Percentiles rank a stretch among this genome's conserved stretches.
Evolutionary conservation across 805 yeast species (phyloP).

Genomic region (Saccharomycopsis vini): DNA sequence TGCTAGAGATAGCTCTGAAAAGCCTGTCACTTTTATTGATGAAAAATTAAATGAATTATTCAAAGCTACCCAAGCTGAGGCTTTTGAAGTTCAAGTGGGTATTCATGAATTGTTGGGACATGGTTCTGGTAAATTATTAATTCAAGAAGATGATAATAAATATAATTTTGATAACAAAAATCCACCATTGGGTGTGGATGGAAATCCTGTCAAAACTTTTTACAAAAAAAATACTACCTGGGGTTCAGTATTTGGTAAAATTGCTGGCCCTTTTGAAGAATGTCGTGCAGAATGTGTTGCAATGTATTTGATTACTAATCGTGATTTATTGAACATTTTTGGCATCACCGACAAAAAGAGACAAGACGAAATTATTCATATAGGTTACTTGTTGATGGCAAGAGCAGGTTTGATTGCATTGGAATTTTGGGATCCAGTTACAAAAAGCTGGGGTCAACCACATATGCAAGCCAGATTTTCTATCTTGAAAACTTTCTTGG

Average conservation of each 20-base stretch:
- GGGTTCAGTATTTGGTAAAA: conserved; percentile 65
- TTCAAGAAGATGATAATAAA: conserved; percentile 47
- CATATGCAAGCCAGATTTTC: conserved; percentile 92
- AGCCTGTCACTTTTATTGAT: conserved; percentile 57
- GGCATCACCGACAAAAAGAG: conserved; percentile 50
- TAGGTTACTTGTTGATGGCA: conserved; percentile 74
- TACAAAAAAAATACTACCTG: conserved; percentile 81
- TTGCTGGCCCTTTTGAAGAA: conserved; percentile 86
- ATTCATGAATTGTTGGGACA: conserved; percentile 88
- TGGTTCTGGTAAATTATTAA: conserved; percentile 77
- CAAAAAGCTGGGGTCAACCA: conserved; percentile 87
- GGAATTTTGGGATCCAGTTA: conserved; percentile 80
- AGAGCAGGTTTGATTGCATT: conserved; percentile 78
- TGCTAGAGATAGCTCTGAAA: conserved; percentile 62
- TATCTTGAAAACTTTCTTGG: conserved; percentile 64
- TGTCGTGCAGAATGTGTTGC: conserved; percentile 92
- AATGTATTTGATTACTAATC: conserved; percentile 64
- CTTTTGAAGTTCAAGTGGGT: conserved; percentile 91
- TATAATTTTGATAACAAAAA: conserved; percentile 62
- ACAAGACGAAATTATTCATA: conserved; percentile 53
- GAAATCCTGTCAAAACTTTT: conserved; percentile 54
- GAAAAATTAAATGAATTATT: conserved; percentile 46
- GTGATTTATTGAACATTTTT: conserved; percentile 60
- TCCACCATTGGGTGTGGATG: conserved; percentile 56
- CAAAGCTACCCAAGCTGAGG: conserved; percentile 65